phyloP scores from a whole-genome alignment of 1,139 yeast genomes.

The Scheffersomyces lignicola region DNA sequence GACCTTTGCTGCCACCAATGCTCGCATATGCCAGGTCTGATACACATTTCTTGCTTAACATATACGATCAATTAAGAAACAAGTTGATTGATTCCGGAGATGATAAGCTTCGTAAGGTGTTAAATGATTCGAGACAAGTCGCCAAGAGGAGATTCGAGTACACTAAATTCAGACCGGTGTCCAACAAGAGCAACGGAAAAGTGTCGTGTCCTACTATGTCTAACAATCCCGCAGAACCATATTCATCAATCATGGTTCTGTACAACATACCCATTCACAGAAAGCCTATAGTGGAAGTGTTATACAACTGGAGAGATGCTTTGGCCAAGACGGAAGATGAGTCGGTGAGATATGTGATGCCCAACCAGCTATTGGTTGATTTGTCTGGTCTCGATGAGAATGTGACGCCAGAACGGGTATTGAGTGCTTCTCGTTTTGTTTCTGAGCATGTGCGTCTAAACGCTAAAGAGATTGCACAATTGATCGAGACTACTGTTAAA shows the following conservation, averaged over 20 bases:
- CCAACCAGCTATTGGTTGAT: slow-evolving; percentile 72
- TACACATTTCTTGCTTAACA: slow-evolving; percentile 84
- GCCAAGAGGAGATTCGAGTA: slow-evolving; percentile 83
- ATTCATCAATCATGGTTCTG: slow-evolving; percentile 58
- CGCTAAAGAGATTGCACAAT: slow-evolving; percentile 55
- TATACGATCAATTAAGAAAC: slow-evolving; percentile 74
- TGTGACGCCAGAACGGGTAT: slow-evolving; percentile 55
- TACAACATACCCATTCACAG: slow-evolving; percentile 63
- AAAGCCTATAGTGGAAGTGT: slow-evolving; percentile 54
- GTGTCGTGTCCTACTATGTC: slow-evolving; percentile 54
- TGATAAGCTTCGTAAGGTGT: slow-evolving; percentile 45
- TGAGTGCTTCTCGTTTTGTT: slow-evolving; percentile 49
- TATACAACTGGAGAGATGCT: slow-evolving; percentile 82
- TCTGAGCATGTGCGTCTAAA: slow-evolving; percentile 59
- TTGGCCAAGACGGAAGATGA: slow-evolving; percentile 80
- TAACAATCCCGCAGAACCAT: slow-evolving; percentile 52
- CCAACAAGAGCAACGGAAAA: slow-evolving; percentile 18
- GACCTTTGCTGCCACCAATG: slow-evolving; percentile 83
- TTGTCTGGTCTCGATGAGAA: slow-evolving; percentile 59
- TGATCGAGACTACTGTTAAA: slow-evolving; percentile 45
- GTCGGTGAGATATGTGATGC: slow-evolving; percentile 78
- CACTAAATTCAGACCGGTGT: slow-evolving; percentile 56
- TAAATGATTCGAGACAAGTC: slow-evolving; percentile 75
- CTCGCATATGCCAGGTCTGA: slow-evolving; percentile 89
- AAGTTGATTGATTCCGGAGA: slow-evolving; percentile 47